phyloP scores from a whole-genome alignment of 176 grass and related monocot species.

The Musa beccarii region DNA sequence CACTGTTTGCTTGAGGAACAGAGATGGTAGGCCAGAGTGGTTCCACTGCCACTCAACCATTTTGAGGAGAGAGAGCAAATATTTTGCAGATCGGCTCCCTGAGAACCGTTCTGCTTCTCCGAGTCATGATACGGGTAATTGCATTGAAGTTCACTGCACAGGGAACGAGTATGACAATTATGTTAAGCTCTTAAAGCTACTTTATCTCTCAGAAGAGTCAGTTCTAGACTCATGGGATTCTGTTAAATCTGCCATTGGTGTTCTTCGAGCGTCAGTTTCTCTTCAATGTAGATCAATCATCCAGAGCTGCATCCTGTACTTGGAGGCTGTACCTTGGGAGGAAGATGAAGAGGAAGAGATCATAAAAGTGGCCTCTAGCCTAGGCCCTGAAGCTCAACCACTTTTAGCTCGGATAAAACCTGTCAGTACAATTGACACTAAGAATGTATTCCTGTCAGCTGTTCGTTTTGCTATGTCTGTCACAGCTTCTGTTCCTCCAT shows the following conservation, averaged over 20 bases:
- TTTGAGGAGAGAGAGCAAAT: conserved; percentile 47
- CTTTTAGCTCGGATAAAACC: conserved; percentile 63
- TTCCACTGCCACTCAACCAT: conserved; percentile 68
- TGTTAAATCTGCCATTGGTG: conserved; percentile 56
- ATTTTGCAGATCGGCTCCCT: conserved; percentile 42
- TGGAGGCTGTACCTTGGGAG: conserved; percentile 79
- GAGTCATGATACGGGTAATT: conserved; percentile 23
- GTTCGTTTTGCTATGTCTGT: conserved; percentile 53
- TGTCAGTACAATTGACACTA: conserved; percentile 39
- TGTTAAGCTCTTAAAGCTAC: conserved; percentile 54
- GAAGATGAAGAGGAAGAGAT: conserved; percentile 89
- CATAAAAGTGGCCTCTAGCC: conserved; percentile 39
- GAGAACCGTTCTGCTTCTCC: not conserved
- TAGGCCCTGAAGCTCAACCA: conserved; percentile 40
- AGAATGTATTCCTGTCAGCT: conserved; percentile 79
- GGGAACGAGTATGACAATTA: conserved; percentile 52
- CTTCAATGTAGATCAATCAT: conserved; percentile 47
- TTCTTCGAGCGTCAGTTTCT: conserved; percentile 54
- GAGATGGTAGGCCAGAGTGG: conserved; percentile 35
- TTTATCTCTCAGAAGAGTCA: conserved; percentile 53
- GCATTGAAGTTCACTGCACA: conserved; percentile 56
- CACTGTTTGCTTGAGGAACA: conserved; percentile 41
- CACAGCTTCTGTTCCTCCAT: conserved; percentile 39
- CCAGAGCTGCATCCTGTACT: conserved; percentile 52
- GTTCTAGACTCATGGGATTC: conserved; percentile 67